Evolutionary conservation across 164 flowering plant genomes (phyloP).

Genomic region (Chimonanthus praecox): DNA sequence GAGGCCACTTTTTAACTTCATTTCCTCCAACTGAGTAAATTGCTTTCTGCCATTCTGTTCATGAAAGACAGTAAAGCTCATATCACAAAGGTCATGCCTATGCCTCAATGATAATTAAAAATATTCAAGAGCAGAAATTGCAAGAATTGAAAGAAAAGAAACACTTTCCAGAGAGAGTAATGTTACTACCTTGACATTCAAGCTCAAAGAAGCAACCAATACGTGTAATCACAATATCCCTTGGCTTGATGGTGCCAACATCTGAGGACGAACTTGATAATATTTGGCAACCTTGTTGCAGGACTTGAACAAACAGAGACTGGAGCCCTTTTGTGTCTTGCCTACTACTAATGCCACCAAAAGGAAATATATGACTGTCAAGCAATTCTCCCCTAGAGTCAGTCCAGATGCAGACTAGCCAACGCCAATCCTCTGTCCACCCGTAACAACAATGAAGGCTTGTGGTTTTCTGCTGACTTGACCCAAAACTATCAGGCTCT

Average conservation of each 20-base stretch:
- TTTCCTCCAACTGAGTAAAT: constrained; percentile 80
- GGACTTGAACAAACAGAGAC: constrained; percentile 79
- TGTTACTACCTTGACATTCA: constrained; percentile 74
- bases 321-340: constrained; percentile 98
- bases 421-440: constrained; percentile 99
- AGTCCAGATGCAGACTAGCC: constrained; percentile 96
- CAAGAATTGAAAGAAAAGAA: background rate
- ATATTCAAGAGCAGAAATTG: background rate
- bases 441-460: constrained; percentile 98
- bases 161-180: background rate
- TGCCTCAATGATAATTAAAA: background rate
- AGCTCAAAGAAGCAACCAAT: constrained; percentile 94
- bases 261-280: constrained; percentile 68
- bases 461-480: constrained; percentile 43
- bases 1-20: constrained; percentile 89
- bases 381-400: constrained; percentile 96
- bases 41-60: constrained; percentile 97
- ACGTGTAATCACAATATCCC: constrained; percentile 89
- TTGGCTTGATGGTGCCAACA: constrained; percentile 50
- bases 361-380: constrained; percentile 91
- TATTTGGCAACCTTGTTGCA: constrained; percentile 84
- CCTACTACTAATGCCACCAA: constrained; percentile 94
- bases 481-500: constrained; percentile 51
- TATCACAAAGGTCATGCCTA: background rate
- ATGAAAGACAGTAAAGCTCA: constrained; percentile 1